phyloP scores from a whole-genome alignment of 2,329 filamentous ascomycete species.

The Seiridium cupressi region DNA sequence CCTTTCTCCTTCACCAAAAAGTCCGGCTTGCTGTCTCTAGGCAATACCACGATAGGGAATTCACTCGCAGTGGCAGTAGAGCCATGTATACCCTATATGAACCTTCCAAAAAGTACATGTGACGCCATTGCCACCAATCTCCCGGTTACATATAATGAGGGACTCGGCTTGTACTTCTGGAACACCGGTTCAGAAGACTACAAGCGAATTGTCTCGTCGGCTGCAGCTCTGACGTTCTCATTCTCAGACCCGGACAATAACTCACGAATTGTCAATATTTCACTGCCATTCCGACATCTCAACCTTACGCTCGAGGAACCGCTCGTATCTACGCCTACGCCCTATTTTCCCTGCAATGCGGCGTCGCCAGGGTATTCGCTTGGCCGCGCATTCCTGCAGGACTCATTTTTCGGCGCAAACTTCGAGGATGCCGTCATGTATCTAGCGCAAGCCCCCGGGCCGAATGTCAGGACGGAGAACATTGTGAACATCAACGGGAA shows the following conservation, averaged over 20 bases:
- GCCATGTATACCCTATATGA: constrained; percentile 32
- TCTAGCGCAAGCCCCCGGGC: constrained; percentile 33
- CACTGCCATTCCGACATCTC: constrained; percentile 34
- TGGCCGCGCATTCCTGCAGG: constrained; percentile 40
- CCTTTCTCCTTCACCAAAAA: constrained; percentile 28
- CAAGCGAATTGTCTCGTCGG: constrained; percentile 30
- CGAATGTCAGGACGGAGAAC: constrained; percentile 13
- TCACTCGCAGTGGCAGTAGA: constrained; percentile 23
- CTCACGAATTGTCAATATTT: constrained; percentile 31
- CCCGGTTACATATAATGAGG: constrained; percentile 28
- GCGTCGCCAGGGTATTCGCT: constrained; percentile 25
- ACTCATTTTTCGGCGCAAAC: constrained; percentile 36
- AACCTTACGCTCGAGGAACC: constrained; percentile 34
- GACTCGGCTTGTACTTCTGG: constrained; percentile 36
- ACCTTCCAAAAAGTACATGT: constrained; percentile 35
- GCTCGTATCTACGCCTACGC: constrained; percentile 24
- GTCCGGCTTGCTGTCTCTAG: constrained; percentile 17
- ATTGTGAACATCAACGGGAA: neutral
- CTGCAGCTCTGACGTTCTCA: constrained; percentile 33
- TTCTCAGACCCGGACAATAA: constrained; percentile 25
- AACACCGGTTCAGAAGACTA: constrained; percentile 26
- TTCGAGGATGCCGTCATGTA: constrained; percentile 24
- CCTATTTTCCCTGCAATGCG: constrained; percentile 37
- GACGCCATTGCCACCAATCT: constrained; percentile 32
- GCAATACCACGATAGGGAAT: constrained; percentile 16